phyloP scores from a whole-genome alignment of 805 yeast genomes.

The Debaryomyces tyrocola region DNA sequence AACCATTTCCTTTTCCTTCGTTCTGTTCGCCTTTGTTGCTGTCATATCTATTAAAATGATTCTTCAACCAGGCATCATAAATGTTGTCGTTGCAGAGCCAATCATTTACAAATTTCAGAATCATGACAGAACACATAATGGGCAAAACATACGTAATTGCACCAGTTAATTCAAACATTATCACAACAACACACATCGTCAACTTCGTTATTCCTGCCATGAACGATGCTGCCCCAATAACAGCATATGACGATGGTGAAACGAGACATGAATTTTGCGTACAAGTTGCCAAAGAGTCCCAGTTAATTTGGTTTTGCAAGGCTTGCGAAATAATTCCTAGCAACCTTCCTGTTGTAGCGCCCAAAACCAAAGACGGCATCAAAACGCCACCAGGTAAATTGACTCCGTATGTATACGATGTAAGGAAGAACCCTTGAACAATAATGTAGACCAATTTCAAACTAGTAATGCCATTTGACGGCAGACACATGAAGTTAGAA shows the following conservation, averaged over 20 bases:
- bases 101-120: slow-evolving; percentile 73
- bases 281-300: slow-evolving; percentile 36
- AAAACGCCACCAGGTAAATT: slow-evolving; percentile 68
- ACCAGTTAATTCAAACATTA: slow-evolving; percentile 81
- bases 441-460: slow-evolving; percentile 37
- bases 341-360: slow-evolving; percentile 59
- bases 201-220: slow-evolving; percentile 79
- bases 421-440: slow-evolving; percentile 55
- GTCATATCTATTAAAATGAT: slow-evolving; percentile 24
- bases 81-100: slow-evolving; percentile 57
- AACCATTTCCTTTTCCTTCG: slow-evolving; percentile 40
- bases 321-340: slow-evolving; percentile 53
- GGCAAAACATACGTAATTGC: slow-evolving; percentile 83
- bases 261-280: slow-evolving; percentile 55
- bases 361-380: slow-evolving; percentile 63
- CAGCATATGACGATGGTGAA: slow-evolving; percentile 85
- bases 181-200: slow-evolving; percentile 77
- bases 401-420: slow-evolving; percentile 69
- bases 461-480: slow-evolving; percentile 23
- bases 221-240: slow-evolving; percentile 84
- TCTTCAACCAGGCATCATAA: slow-evolving; percentile 51
- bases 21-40: slow-evolving; percentile 15
- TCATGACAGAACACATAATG: slow-evolving; percentile 79
- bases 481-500: slow-evolving; percentile 37
- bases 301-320: slow-evolving; percentile 42